phyloP scores from a whole-genome alignment of 495 filamentous ascomycete genomes.

The Chaetomium cochliodes region DNA sequence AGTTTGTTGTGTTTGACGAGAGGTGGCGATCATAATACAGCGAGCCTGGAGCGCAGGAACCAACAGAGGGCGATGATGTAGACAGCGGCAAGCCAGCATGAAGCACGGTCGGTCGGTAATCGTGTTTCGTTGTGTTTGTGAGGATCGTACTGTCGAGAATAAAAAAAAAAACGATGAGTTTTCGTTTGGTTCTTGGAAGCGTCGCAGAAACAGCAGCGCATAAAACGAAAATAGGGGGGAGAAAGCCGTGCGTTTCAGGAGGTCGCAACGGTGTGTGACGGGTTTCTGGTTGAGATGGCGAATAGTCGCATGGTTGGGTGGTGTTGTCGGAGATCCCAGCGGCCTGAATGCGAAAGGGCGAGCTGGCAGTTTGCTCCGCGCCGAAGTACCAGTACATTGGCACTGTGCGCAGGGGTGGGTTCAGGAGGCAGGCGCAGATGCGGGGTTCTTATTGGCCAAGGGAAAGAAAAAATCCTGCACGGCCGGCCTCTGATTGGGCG shows the following conservation, averaged over 20 bases:
- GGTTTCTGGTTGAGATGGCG: conserved; percentile 22
- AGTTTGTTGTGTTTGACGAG: neutral
- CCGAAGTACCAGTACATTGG: conserved; percentile 35
- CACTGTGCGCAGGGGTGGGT: conserved; percentile 25
- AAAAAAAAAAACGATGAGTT: neutral
- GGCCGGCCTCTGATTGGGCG: conserved; percentile 31
- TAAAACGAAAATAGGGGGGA: neutral
- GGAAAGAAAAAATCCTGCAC: conserved; percentile 32
- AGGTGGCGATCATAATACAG: conserved; percentile 1
- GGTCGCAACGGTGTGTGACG: conserved; percentile 23
- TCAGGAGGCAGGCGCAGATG: conserved; percentile 26
- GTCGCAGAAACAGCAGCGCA: neutral
- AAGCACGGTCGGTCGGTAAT: neutral
- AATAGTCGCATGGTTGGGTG: conserved; percentile 9
- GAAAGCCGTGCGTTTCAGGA: conserved; percentile 17
- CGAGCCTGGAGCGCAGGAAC: neutral
- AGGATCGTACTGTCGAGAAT: neutral
- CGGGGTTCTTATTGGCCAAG: conserved; percentile 18
- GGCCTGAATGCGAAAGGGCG: conserved; percentile 15
- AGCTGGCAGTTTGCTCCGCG: conserved; percentile 8
- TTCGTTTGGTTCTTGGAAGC: neutral
- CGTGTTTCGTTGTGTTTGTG: neutral
- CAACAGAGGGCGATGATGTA: neutral
- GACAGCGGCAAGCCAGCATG: too few species aligned
- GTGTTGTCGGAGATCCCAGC: conserved; percentile 4